Evolutionary conservation across 2,329 filamentous ascomycete genomes (phyloP).

Genomic region (Alternaria infectoria): DNA sequence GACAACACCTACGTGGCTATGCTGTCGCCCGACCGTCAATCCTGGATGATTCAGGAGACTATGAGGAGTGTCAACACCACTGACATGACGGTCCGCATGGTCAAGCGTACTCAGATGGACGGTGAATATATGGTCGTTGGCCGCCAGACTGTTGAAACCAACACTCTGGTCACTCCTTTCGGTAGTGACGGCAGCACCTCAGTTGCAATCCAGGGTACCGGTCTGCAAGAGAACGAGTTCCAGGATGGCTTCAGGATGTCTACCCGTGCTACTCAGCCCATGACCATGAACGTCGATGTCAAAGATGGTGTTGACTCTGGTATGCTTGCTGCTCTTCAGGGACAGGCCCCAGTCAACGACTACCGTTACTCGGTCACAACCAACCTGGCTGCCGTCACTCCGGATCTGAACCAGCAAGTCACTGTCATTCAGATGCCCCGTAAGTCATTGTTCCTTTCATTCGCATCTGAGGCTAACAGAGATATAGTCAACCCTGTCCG

Average conservation of each 20-base stretch:
- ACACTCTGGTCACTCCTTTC: constrained; percentile 42
- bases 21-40: constrained; percentile 46
- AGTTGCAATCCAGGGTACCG: constrained; percentile 43
- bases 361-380: constrained; percentile 45
- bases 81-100: constrained; percentile 46
- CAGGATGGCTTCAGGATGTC: constrained; percentile 48
- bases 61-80: constrained; percentile 47
- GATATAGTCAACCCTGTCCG: constrained; percentile 42
- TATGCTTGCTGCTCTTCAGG: constrained; percentile 43
- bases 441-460: constrained; percentile 17
- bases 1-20: constrained; percentile 47
- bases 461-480: constrained; percentile 14
- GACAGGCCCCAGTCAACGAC: constrained; percentile 41
- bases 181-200: constrained; percentile 31
- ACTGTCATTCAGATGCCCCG: constrained; percentile 47
- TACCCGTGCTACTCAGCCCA: constrained; percentile 43
- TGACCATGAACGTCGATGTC: constrained; percentile 46
- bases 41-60: constrained; percentile 48
- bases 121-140: constrained; percentile 49
- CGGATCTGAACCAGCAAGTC: constrained; percentile 44
- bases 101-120: constrained; percentile 44
- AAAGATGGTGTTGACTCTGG: constrained; percentile 42
- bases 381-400: constrained; percentile 42
- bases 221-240: constrained; percentile 49
- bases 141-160: constrained; percentile 46